Base-by-base conservation (phyloP, 768 basidiomycete genomes). In the Leccinum ochraceum region DNA sequence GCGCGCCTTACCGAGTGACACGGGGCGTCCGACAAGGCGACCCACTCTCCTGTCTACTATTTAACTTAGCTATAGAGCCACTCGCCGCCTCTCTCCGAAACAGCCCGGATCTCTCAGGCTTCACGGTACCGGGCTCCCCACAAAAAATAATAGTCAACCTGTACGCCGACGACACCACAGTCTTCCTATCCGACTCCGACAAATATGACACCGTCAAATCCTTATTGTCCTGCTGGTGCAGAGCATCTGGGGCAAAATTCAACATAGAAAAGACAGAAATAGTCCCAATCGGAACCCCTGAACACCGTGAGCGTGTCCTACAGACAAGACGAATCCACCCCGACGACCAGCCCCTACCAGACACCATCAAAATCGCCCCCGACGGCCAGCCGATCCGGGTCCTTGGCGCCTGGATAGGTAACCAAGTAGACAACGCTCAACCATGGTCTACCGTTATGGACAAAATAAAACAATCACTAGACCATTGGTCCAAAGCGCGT, bases 151-250 rank as follows among this genome's bases (percentile, higher is more conserved):
- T n/a, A 4, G 20, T 46, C 4, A 46, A 46, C 4, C 16, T 46
- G 0, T 46, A 46, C 4, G 46, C 46, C 2, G 46, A 46, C 46
- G 46, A 46, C 4, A 46, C 46, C 3, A 46, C 46, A 0, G 46
- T 46, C 10, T 46, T 9, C 20, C 20, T 46, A 3, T 36, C 34
- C 3, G 34, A 36, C 14, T 36, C 34, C 1, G 34, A 36, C 5
- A 36, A n/a, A 22, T 46, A 46, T 4, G 20, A 46, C 16, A 20
- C 46, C 4, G n/a, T 46, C 1, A 9, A 46, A 6, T 6, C 3
- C 0, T 69, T 81, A 2, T 77, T 81, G 0, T 28, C 70, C 0
- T 20, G 20, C 0, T 83, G 81, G 81, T 83, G 64, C 7, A n/a
- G 0, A 0, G 61, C 59, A 0, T 66, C 69, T 0, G 60, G 64